A percentile compares a stretch with the other conserved stretches of the same genome.
phyloP scores from a whole-genome alignment of 2,329 filamentous ascomycete genomes.

The Didymella segeticola region DNA sequence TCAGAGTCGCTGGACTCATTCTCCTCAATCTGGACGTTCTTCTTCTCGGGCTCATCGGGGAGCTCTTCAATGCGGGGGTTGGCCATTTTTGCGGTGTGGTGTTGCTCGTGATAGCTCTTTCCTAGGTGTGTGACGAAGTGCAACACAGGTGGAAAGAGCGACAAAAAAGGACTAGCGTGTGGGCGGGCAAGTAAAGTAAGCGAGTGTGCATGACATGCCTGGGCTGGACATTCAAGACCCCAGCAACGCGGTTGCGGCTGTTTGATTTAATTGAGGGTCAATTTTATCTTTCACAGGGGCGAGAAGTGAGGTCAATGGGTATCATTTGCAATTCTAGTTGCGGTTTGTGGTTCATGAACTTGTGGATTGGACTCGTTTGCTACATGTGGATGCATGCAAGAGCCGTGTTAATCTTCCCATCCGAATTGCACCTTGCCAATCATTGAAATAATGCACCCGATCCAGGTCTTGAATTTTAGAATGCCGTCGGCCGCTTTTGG shows the following conservation, averaged over 20 bases:
- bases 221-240: neutral
- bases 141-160: neutral
- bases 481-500: slow-evolving; percentile 47
- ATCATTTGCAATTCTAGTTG: slow-evolving; percentile 45
- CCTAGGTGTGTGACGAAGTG: slow-evolving; percentile 5
- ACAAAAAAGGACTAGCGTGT: slow-evolving; percentile 21
- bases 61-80: slow-evolving; percentile 98
- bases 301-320: slow-evolving; percentile 29
- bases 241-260: neutral
- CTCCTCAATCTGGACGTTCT: slow-evolving; percentile 78
- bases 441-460: slow-evolving; percentile 46
- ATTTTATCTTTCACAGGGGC: neutral
- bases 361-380: slow-evolving; percentile 49
- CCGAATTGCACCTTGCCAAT: slow-evolving; percentile 51
- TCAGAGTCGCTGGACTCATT: slow-evolving; percentile 76
- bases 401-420: slow-evolving; percentile 50
- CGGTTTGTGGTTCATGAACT: slow-evolving; percentile 47
- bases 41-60: slow-evolving; percentile 81
- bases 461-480: slow-evolving; percentile 49
- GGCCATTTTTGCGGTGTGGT: slow-evolving; percentile 73
- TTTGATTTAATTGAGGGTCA: neutral
- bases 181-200: slow-evolving; percentile 33
- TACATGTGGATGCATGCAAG: slow-evolving; percentile 49
- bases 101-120: slow-evolving; percentile 26
- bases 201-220: slow-evolving; percentile 26